These are phyloP conservation scores for Tulasnella sp. DNA, from an alignment of 768 basidiomycete species.

Conservation along the genomic window DNA sequence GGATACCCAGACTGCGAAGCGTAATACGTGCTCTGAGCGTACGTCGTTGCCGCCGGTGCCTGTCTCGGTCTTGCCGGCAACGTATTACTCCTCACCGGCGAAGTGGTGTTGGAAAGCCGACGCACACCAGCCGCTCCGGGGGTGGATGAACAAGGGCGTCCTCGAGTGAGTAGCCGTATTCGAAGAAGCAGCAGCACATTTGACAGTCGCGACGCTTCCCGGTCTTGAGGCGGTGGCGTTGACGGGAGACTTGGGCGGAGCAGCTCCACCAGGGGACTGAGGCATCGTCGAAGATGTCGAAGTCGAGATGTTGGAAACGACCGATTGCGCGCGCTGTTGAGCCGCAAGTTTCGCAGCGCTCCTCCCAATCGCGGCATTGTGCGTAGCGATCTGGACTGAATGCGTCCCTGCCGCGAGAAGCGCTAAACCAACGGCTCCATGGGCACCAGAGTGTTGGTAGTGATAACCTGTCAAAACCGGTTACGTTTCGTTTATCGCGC, in stretches of 20 bases:
- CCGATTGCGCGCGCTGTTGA: not conserved
- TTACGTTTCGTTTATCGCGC: too few species aligned
- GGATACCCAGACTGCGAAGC: constrained; percentile 12
- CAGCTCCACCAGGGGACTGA: constrained; percentile 1
- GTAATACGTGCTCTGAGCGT: not conserved
- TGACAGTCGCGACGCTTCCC: not conserved
- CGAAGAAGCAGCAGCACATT: not conserved
- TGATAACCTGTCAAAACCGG: constrained; percentile 71
- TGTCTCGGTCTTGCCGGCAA: not conserved
- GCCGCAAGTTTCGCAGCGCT: not conserved
- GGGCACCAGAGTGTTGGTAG: constrained; percentile 93
- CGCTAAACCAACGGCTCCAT: constrained; percentile 81
- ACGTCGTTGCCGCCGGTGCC: not conserved
- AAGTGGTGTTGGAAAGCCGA: not conserved
- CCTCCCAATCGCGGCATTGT: constrained; percentile 11
- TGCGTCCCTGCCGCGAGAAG: constrained; percentile 56
- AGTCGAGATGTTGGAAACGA: not conserved
- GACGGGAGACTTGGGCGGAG: constrained; percentile 9
- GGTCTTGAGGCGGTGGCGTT: not conserved
- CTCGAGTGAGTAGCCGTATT: not conserved
- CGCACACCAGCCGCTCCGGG: not conserved
- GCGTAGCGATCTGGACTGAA: constrained; percentile 28
- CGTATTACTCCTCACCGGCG: not conserved
- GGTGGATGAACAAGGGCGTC: not conserved
- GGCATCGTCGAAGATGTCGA: not conserved